A percentile compares a stretch with the other conserved stretches of the same genome.
Evolutionary conservation across 1,284 basidiomycete genomes (phyloP).

Genomic region (Farysia itapuensis): DNA sequence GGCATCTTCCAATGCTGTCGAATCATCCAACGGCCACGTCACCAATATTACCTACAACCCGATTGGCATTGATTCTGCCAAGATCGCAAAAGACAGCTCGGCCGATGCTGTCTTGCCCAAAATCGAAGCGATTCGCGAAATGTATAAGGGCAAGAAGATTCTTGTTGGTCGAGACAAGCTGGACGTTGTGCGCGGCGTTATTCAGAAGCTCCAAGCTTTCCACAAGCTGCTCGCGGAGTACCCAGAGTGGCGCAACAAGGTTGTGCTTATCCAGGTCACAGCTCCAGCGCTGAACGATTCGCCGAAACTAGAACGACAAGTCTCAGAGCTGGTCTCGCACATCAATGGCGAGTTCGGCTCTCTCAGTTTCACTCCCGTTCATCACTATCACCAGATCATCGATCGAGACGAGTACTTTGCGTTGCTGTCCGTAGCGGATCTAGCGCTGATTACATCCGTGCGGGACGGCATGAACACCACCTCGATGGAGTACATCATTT

Average conservation of each 20-base stretch:
- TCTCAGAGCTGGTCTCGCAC: conserved; percentile 90
- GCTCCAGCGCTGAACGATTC: conserved; percentile 92
- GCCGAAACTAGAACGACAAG: conserved; percentile 87
- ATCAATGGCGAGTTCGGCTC: conserved; percentile 97
- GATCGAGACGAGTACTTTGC: conserved; percentile 96
- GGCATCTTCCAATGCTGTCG: conserved; percentile 73
- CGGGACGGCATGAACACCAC: conserved; percentile 99
- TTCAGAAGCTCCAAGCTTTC: conserved; percentile 96
- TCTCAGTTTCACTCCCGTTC: conserved; percentile 95
- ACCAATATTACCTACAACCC: conserved; percentile 86
- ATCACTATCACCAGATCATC: conserved; percentile 97
- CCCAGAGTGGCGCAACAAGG: conserved; percentile 92
- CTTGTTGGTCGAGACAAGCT: conserved; percentile 98
- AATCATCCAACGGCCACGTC: conserved; percentile 86
- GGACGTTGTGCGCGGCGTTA: conserved; percentile 94
- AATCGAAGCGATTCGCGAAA: conserved; percentile 75
- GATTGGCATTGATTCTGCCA: conserved; percentile 93
- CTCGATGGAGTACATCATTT: conserved; percentile 89
- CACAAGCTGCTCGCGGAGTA: conserved; percentile 90
- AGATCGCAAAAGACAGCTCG: conserved; percentile 79
- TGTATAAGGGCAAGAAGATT: conserved; percentile 98
- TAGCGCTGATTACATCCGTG: conserved; percentile 91
- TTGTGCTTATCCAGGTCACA: conserved; percentile 76
- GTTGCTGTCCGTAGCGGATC: conserved; percentile 87
- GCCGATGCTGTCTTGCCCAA: conserved; percentile 84